Evolutionary conservation across 768 basidiomycete genomes (phyloP).

Genomic region (Mycena leptocephala): DNA sequence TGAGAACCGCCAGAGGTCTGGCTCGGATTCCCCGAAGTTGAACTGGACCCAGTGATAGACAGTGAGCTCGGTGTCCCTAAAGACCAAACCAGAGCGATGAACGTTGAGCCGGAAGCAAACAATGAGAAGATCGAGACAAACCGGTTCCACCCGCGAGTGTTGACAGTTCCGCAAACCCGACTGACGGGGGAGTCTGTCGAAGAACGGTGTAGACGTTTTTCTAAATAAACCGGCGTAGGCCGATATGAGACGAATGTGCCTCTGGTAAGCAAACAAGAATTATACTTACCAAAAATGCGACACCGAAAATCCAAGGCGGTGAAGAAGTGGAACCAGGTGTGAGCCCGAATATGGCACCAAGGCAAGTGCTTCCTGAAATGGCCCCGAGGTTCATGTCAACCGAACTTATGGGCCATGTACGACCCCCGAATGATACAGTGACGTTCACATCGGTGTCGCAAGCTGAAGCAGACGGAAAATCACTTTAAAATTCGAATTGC

Average conservation of each 20-base stretch:
- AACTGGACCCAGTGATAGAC: not conserved
- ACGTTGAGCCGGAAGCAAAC: not conserved
- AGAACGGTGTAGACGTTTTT: constrained; percentile 15
- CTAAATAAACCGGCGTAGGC: not conserved
- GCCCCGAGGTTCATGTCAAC: not conserved
- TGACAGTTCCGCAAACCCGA: constrained; percentile 9
- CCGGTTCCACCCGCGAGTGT: not conserved
- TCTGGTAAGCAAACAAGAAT: not conserved
- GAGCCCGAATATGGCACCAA: not conserved
- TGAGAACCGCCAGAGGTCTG: not conserved
- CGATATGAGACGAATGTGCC: too few species aligned
- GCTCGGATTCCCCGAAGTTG: not conserved
- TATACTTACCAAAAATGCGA: not conserved
- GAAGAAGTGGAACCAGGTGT: not conserved
- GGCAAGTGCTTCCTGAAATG: not conserved
- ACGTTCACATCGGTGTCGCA: not conserved
- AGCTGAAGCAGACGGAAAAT: not conserved
- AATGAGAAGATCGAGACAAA: not conserved
- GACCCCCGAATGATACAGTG: constrained; percentile 4
- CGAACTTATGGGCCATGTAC: not conserved
- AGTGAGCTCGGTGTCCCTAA: not conserved
- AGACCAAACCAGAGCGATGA: not conserved
- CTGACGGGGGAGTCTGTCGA: not conserved
- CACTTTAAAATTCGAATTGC: not conserved
- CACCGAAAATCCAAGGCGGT: constrained; percentile 6